Base-by-base conservation (phyloP, 129 eudicot genomes). In the Glebionis coronaria region DNA sequence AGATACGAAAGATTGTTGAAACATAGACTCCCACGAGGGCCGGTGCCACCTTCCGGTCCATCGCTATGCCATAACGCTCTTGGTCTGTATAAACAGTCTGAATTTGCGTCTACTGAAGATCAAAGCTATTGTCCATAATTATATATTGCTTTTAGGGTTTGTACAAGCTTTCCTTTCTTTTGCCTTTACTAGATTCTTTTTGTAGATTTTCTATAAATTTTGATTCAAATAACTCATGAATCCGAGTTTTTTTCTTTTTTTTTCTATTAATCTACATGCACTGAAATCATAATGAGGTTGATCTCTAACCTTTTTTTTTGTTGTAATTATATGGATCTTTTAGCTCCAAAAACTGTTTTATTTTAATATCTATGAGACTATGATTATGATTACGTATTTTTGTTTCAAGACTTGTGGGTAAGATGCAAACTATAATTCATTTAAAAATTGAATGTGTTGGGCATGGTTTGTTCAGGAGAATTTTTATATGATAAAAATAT, bases 41-140 rank as follows among this genome's bases (percentile, higher is more conserved):
- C 83, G 19, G 90, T 84, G 19, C 90, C 90, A 9, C 90, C 90
- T 61, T 84, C 90, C 1, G 85, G 77, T 51, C 85, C 90, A 16
- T 84, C 90, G 25, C 67, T 55, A 19, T 84, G 90, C 54, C 90
- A 84, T 68, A 84, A 84, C 74, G 75, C 68, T 9, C 58, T 84
- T 65, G 72, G 67, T 63, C 83, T 70, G 35, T 62, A 58, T 42
- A 71, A 15, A 19, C 74, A 78, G 55, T 20, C 44, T 9, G 55
- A 78, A 50, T 63, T 46, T 12, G 16, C 16, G 40, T 58, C 58
- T 51, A 28, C 74, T 23, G 73, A 69, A 61, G 78, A 61, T 50
- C 73, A 44, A 23, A 73, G 61, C 78, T 75, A 63, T 47, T 75
- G 79, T 68, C 79, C 79, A 51, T 75, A 40, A 62, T n/a, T n/a